Base-by-base conservation (phyloP, 768 basidiomycete species). In the Daedaleopsis nitida region DNA sequence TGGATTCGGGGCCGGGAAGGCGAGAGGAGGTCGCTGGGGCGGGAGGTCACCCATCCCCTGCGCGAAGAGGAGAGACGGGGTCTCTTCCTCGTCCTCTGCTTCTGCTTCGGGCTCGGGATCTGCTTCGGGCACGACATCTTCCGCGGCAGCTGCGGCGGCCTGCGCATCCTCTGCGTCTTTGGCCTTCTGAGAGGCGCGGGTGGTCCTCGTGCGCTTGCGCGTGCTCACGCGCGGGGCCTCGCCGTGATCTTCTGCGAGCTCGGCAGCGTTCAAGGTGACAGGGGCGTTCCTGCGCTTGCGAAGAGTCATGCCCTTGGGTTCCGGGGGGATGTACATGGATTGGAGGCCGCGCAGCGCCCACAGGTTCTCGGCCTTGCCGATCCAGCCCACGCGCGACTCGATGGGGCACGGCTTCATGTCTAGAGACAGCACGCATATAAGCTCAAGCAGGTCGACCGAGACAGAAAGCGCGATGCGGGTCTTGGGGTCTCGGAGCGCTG, bases 241-340 rank as follows among this genome's bases (percentile, higher is more conserved):
- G 19, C 19, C 54, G 1, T 45, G 48, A 1, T 56, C 55, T 3
- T 52, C 55, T 11, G 38, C 47, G 21, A 16, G 21, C 3, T 45
- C 32, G 12, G 55, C 35, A 21, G 60, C 27, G 39, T 48, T 34
- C 7, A 39, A 38, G 34, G 62, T 17, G 7, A 3, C 27, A 32
- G 52, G n/a, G n/a, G n/a, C n/a, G n/a, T n/a, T 58, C 50, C 56
- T 63, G 62, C 62, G 62, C 54, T 63, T 63, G 19, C 62, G 57
- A 13, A 63, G 62, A 8, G 58, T 63, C 62, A 63, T 63, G 23
- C 54, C 55, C 32, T 59, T 53, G 9, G 57, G 57, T 16, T 58
- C 52, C n/a, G 62, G 62, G 1, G 58, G 62, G 44, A 63, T 48
- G 54, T 52, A 63, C 21, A 55, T 37, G 49, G 62, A 59, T 49